Evolutionary conservation across 768 basidiomycete genomes (phyloP).

Genomic region (Pulveroboletus ravenelii): DNA sequence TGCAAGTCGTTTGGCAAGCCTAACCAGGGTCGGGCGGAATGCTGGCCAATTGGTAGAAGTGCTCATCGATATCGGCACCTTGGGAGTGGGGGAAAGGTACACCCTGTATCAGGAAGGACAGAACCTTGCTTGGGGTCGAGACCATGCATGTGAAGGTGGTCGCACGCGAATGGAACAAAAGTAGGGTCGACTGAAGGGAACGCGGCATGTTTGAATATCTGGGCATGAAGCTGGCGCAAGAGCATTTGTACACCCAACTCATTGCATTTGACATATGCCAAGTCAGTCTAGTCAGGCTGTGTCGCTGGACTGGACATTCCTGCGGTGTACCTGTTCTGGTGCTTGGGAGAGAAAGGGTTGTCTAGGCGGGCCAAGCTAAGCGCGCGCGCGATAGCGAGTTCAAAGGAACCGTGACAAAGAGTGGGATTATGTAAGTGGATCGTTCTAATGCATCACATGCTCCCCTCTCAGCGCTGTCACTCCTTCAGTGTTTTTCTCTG

Average conservation of each 20-base stretch:
- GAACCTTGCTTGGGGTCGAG: constrained; percentile 79
- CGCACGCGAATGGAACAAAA: constrained; percentile 69
- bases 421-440: too few species aligned
- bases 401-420: too few species aligned
- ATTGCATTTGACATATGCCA: constrained; percentile 54
- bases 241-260: constrained; percentile 92
- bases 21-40: constrained; percentile 74
- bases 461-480: too few species aligned
- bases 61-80: constrained; percentile 77
- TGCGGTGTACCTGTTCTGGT: too few species aligned
- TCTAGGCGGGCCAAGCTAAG: too few species aligned
- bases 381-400: too few species aligned
- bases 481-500: too few species aligned
- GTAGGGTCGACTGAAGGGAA: constrained; percentile 57
- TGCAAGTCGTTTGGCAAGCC: constrained; percentile 59
- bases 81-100: constrained; percentile 82
- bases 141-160: constrained; percentile 77
- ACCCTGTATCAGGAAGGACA: constrained; percentile 69
- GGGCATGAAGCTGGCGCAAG: constrained; percentile 70
- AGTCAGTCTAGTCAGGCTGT: too few species aligned
- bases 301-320: too few species aligned
- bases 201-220: constrained; percentile 70
- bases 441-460: too few species aligned
- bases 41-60: constrained; percentile 79
- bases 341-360: too few species aligned